Percentiles rank a stretch among this genome's conserved stretches.
phyloP scores from a whole-genome alignment of 768 basidiomycete species.

The Clathrus columnatus region DNA sequence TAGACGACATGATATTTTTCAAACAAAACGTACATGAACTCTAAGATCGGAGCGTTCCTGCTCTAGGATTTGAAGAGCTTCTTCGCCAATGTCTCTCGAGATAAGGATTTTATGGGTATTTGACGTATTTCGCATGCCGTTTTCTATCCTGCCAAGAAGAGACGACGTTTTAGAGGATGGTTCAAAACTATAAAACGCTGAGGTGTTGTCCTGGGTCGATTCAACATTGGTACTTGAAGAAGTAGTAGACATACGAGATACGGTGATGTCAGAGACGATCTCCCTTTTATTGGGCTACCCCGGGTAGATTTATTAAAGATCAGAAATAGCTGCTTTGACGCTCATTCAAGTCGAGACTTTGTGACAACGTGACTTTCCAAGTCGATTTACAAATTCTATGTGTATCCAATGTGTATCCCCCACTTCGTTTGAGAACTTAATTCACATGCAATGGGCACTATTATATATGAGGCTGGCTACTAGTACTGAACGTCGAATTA shows the following conservation, averaged over 20 bases:
- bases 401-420: too few species aligned
- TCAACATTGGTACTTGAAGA: not conserved
- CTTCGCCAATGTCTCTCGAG: slow-evolving; percentile 6
- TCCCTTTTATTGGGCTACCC: too few species aligned
- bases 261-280: too few species aligned
- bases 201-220: not conserved
- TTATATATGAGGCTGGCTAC: too few species aligned
- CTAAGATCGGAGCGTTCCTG: slow-evolving; percentile 2
- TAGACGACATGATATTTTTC: not conserved
- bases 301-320: too few species aligned
- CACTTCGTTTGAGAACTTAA: too few species aligned
- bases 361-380: too few species aligned
- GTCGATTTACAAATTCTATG: too few species aligned
- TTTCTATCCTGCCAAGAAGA: not conserved
- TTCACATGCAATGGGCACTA: too few species aligned
- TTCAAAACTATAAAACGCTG: slow-evolving; percentile 1
- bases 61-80: slow-evolving; percentile 6
- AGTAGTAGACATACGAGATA: not conserved
- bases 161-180: not conserved
- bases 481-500: too few species aligned
- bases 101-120: slow-evolving; percentile 5
- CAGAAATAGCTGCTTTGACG: too few species aligned
- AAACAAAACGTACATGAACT: not conserved
- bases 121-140: not conserved
- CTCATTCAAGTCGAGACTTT: too few species aligned